These are phyloP conservation scores for Poa pratensis DNA, from an alignment of 176 grass and related monocot species.

Conservation along the genomic window DNA sequence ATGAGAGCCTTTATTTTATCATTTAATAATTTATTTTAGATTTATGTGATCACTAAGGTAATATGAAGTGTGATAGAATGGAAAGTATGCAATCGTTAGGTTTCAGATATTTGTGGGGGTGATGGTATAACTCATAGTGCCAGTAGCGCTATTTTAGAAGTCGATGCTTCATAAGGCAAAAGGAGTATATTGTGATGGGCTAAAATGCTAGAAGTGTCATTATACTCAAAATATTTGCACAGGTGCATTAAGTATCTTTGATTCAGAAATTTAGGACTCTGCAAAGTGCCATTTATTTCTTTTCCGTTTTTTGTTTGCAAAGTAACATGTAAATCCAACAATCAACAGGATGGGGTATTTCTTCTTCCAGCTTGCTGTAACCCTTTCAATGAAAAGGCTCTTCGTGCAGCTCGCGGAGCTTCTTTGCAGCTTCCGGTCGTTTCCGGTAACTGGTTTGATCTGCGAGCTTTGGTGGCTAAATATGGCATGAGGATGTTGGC, in stretches of 20 bases:
- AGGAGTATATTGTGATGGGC: background rate
- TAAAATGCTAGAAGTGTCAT: constrained; percentile 2
- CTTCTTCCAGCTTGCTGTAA: constrained; percentile 91
- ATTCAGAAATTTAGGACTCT: background rate
- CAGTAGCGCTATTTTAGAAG: background rate
- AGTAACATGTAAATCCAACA: constrained; percentile 27
- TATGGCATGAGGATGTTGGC: constrained; percentile 74
- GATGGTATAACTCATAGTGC: background rate
- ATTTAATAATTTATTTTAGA: background rate
- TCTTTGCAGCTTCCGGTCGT: constrained; percentile 85
- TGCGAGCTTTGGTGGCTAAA: constrained; percentile 44
- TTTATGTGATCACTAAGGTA: background rate
- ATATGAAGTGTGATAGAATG: background rate
- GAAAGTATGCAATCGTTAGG: background rate
- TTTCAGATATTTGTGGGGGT: background rate
- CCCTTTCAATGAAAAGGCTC: constrained; percentile 95
- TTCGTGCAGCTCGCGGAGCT: constrained; percentile 85
- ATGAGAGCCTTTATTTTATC: too few relatives aligned
- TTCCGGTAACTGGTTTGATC: constrained; percentile 66
- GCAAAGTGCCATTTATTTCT: constrained; percentile 9
- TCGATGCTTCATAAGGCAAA: background rate
- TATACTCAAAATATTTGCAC: background rate
- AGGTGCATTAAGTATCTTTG: background rate
- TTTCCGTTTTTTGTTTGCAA: background rate
- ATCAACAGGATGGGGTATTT: constrained; percentile 79